A percentile compares a stretch with the other conserved stretches of the same genome.
These are phyloP conservation scores for Pyricularia pennisetigena DNA, from an alignment of 2,329 filamentous ascomycete species.

Conservation along the genomic window DNA sequence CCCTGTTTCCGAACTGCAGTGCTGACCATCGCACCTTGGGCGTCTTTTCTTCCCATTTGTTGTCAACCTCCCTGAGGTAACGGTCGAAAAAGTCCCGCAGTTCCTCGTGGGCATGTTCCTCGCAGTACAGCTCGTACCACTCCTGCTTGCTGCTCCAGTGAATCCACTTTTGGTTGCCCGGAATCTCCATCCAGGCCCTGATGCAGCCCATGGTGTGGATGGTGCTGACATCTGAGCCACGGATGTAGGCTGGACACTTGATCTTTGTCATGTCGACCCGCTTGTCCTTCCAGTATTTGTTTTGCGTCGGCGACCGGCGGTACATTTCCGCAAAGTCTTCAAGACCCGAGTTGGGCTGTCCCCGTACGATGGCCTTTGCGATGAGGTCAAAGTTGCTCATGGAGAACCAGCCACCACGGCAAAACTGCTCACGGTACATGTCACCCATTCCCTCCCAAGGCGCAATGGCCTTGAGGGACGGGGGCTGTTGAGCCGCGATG, in stretches of 20 bases:
- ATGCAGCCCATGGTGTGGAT: conserved; percentile 26
- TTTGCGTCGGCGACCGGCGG: conserved; percentile 20
- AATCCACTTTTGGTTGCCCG: conserved; percentile 28
- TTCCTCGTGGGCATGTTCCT: conserved; percentile 22
- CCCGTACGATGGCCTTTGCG: conserved; percentile 24
- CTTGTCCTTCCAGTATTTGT: conserved; percentile 27
- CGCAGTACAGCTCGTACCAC: conserved; percentile 32
- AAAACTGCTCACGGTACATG: conserved; percentile 34
- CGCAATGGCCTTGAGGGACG: conserved; percentile 9
- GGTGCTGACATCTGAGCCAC: conserved; percentile 20
- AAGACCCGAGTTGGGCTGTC: conserved; percentile 15
- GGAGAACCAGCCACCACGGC: conserved; percentile 27
- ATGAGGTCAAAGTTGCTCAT: conserved; percentile 32
- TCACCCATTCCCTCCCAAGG: conserved; percentile 36
- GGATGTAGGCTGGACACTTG: conserved; percentile 23
- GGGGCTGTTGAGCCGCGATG: conserved; percentile 9
- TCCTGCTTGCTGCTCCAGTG: conserved; percentile 27
- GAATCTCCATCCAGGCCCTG: conserved; percentile 23
- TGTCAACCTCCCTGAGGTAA: conserved; percentile 30
- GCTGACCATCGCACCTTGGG: conserved; percentile 31
- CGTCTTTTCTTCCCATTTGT: conserved; percentile 33
- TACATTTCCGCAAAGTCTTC: conserved; percentile 33
- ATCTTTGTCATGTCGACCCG: conserved; percentile 23
- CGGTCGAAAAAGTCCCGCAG: conserved; percentile 31
- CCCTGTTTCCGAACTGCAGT: conserved; percentile 23